Evolutionary conservation across 2,329 filamentous ascomycete species (phyloP), one percentile per base, ranked within the genome.

Genomic region (Fusarium oligoseptatum): DNA sequence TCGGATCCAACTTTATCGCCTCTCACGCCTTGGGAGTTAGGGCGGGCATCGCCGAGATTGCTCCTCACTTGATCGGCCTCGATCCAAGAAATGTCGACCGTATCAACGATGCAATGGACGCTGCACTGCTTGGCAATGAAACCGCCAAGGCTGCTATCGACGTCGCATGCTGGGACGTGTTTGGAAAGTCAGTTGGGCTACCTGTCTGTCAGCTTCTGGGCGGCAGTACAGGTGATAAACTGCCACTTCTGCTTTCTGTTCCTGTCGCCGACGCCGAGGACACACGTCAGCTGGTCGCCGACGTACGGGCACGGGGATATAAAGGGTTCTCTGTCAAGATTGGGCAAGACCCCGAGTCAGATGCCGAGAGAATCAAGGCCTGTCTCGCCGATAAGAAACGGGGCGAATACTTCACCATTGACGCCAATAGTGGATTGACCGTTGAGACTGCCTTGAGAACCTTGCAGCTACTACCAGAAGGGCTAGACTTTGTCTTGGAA

Each of bases 51-150:
- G 55, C 50, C 6, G 60, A 72, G 45, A 69, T 72, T 17, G 70
- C 66, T 2, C 70, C 70, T 12, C 27, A 48, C 11, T 24, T 72
- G 4, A 66, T 67, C 22, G 70, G 70, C 3, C 43, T 72, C 14
- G 66, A 72, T 29, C 66, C 70, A 11, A 52, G 70, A 41, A 50
- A 48, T 29, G 55, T 67, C 6, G 70, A 69, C 37, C 66, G 63
- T 14, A 69, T 72, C 22, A 66, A 69, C 9, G 66, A 66, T 39
- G 63, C 57, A 1, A 72, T 72, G 66, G 66, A 72, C 12, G 62
- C 36, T 6, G 69, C 70, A 1, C 22, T 72, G 11, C 6, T 69
- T 5, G 70, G 63, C 12, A 60, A 69, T 24, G 22, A 45, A 37
- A 41, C 65, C 15, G 66, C 34, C 36, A 71, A 71, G 29, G 45